phyloP scores from a whole-genome alignment of 2,329 filamentous ascomycete genomes.

The Coleophoma cylindrospora region DNA sequence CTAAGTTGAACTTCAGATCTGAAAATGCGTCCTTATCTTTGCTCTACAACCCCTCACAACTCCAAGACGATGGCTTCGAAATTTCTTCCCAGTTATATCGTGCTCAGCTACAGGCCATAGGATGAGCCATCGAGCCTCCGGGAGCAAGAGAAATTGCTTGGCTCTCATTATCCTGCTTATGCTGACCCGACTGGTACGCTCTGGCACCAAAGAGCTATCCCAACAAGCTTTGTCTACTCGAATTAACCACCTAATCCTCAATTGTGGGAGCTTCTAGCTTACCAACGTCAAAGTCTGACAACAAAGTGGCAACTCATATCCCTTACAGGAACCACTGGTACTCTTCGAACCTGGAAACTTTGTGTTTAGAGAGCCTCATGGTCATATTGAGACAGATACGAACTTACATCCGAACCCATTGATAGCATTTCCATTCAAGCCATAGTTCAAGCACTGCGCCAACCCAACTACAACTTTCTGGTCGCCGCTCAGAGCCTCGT shows the following conservation, averaged over 20 bases:
- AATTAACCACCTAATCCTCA: too few relatives aligned
- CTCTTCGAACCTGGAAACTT: too few relatives aligned
- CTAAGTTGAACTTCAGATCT: too few relatives aligned
- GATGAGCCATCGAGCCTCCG: too few relatives aligned
- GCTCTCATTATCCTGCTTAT: too few relatives aligned
- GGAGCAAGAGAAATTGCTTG: too few relatives aligned
- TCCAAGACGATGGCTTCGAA: background rate
- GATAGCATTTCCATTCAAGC: slow-evolving; percentile 10
- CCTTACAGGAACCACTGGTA: background rate
- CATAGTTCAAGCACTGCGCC: slow-evolving; percentile 6
- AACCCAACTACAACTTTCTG: slow-evolving; percentile 10
- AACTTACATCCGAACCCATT: slow-evolving; percentile 7
- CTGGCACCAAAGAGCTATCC: background rate
- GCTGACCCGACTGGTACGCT: background rate
- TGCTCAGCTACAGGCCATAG: too few relatives aligned
- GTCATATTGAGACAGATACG: too few relatives aligned
- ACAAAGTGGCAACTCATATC: background rate
- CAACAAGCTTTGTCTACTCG: background rate
- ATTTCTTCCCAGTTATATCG: too few relatives aligned
- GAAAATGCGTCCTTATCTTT: too few relatives aligned
- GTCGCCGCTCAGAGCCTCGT: slow-evolving; percentile 11
- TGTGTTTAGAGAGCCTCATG: too few relatives aligned
- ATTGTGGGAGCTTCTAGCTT: background rate
- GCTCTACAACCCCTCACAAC: background rate
- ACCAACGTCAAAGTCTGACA: background rate